phyloP scores from a whole-genome alignment of 2,329 filamentous ascomycete species.

The Aspergillus ochraceus region DNA sequence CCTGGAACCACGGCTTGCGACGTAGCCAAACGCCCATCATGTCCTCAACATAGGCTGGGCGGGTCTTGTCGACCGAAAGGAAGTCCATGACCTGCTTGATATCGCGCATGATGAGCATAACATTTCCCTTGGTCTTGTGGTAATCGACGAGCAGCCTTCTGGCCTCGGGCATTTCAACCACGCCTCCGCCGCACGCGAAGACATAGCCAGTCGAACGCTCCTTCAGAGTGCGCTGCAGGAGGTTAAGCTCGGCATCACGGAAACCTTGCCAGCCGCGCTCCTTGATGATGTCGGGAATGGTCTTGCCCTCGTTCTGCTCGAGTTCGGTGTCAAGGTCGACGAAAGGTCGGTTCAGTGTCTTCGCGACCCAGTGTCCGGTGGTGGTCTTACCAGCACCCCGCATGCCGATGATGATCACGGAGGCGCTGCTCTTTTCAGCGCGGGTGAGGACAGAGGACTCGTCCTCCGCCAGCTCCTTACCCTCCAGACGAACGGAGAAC shows the following conservation, averaged over 20 bases:
- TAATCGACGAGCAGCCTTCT: conserved; percentile 74
- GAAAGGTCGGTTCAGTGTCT: conserved; percentile 72
- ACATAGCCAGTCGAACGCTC: conserved; percentile 75
- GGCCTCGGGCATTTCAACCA: conserved; percentile 82
- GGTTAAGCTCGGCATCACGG: conserved; percentile 71
- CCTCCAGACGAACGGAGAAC: conserved; percentile 76
- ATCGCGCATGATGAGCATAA: conserved; percentile 83
- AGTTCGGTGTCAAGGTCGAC: conserved; percentile 87
- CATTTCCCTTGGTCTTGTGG: conserved; percentile 73
- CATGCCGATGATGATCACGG: conserved; percentile 96
- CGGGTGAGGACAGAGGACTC: conserved; percentile 38
- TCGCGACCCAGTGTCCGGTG: conserved; percentile 80
- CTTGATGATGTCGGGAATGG: conserved; percentile 84
- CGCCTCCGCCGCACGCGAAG: conserved; percentile 90
- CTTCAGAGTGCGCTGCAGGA: conserved; percentile 71
- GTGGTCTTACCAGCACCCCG: conserved; percentile 96
- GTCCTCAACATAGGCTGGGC: conserved; percentile 89
- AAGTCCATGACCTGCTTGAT: conserved; percentile 87
- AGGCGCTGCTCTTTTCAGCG: conserved; percentile 52
- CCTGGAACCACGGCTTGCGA: conserved; percentile 82
- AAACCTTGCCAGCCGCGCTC: conserved; percentile 84
- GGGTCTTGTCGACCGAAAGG: conserved; percentile 81
- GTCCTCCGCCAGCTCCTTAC: conserved; percentile 60
- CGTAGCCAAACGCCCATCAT: conserved; percentile 89
- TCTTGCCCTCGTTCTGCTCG: conserved; percentile 69